Percentiles rank a stretch among this genome's conserved stretches.
Evolutionary conservation across 2,329 filamentous ascomycete species (phyloP).

Genomic region (Cladophialophora exuberans): DNA sequence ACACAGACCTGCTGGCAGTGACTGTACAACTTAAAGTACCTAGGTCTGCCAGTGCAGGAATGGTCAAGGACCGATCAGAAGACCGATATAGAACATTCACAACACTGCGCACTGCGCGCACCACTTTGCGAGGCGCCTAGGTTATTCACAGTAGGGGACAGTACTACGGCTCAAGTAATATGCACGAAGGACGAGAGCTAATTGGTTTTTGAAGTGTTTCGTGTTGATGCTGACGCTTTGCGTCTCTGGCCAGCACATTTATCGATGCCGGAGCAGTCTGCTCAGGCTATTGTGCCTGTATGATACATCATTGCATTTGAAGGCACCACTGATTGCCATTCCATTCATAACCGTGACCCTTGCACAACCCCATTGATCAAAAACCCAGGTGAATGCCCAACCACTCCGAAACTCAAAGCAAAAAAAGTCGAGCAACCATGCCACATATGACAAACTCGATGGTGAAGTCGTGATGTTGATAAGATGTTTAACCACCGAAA

Average conservation of each 20-base stretch:
- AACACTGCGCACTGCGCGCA: no score
- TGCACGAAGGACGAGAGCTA: neutral
- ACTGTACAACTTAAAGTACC: no score
- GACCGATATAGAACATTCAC: no score
- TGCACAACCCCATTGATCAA: constrained; percentile 27
- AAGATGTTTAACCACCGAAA: constrained; percentile 72
- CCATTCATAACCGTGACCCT: constrained; percentile 32
- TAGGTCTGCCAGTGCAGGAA: no score
- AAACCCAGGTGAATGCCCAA: constrained; percentile 31
- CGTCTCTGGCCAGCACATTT: constrained; percentile 26
- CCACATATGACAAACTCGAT: constrained; percentile 15
- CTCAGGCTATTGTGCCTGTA: constrained; percentile 28
- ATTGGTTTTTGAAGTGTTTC: constrained; percentile 15
- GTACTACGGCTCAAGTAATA: neutral
- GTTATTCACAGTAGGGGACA: neutral
- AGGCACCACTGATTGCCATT: constrained; percentile 29
- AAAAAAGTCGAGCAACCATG: constrained; percentile 21
- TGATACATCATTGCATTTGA: constrained; percentile 29
- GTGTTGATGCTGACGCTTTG: constrained; percentile 22
- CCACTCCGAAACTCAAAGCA: constrained; percentile 32
- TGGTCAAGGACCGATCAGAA: no score
- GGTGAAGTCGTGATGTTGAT: constrained; percentile 23
- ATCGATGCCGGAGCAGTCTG: constrained; percentile 28
- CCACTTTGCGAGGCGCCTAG: no score
- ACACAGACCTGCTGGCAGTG: no score